Conservation (phyloP, 2,329 filamentous ascomycete genomes). For the Aspergillus pseudoviridinutans region DNA sequence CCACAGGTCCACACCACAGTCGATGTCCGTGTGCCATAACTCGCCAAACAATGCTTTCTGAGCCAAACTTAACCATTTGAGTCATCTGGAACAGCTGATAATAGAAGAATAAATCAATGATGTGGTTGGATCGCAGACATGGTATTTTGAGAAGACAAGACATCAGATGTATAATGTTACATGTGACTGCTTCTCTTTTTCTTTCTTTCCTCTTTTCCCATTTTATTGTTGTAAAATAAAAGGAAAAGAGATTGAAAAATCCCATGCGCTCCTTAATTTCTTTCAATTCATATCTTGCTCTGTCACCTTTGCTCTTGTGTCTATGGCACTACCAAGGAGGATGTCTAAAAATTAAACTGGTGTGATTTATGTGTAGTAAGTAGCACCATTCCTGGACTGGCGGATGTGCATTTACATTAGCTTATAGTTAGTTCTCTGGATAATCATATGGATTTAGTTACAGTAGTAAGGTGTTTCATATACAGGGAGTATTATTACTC, state of each 20-base stretch:
- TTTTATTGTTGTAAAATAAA: too few relatives aligned
- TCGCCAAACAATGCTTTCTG: background rate
- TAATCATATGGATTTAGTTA: background rate
- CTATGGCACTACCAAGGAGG: background rate
- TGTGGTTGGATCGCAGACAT: background rate
- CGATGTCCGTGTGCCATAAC: slow-evolving; percentile 3
- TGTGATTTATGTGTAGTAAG: background rate
- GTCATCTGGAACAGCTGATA: background rate
- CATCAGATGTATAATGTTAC: slow-evolving; percentile 7
- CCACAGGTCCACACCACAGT: background rate
- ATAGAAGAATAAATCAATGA: background rate
- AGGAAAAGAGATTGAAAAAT: too few relatives aligned
- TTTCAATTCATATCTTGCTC: slow-evolving; percentile 1
- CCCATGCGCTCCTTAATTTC: background rate
- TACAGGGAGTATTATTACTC: background rate
- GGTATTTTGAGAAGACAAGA: background rate
- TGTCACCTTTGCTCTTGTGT: background rate
- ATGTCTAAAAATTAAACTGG: background rate
- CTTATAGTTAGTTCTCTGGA: background rate
- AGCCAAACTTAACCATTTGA: background rate
- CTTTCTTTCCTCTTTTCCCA: too few relatives aligned
- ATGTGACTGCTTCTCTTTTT: background rate
- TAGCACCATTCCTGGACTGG: background rate
- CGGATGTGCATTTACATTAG: background rate
- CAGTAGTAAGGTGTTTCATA: background rate